Conservation (phyloP, 2,329 filamentous ascomycete genomes). For the Sarocladiaceae sp. region DNA sequence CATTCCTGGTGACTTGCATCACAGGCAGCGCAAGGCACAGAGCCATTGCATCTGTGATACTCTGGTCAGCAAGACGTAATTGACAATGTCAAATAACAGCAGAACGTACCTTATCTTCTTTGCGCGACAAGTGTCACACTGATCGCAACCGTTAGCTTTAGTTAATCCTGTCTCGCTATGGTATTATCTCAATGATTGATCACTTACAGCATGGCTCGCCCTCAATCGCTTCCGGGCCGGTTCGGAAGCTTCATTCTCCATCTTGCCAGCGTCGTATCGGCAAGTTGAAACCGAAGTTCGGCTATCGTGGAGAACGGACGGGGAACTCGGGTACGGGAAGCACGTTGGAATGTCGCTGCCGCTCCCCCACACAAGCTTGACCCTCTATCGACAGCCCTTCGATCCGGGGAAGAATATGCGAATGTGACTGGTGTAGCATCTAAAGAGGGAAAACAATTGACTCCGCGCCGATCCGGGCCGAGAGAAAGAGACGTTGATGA, state of each 20-base stretch:
- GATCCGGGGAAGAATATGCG: no score
- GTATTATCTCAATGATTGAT: no score
- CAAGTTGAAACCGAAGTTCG: no score
- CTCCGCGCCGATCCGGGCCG: constrained; percentile 27
- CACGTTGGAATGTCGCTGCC: no score
- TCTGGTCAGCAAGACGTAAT: constrained; percentile 2
- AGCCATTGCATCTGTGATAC: constrained; percentile 41
- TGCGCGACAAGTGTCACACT: constrained; percentile 42
- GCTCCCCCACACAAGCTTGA: constrained; percentile 4
- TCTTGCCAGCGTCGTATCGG: neutral
- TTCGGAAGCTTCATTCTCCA: constrained; percentile 24
- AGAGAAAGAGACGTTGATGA: no score
- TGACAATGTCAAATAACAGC: constrained; percentile 7
- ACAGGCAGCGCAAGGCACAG: constrained; percentile 36
- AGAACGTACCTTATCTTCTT: constrained; percentile 38
- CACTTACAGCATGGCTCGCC: constrained; percentile 35
- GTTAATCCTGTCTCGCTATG: no score
- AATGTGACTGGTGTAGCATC: neutral
- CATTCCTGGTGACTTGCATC: constrained; percentile 29
- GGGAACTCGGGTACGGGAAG: no score
- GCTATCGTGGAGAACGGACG: no score
- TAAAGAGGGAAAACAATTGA: neutral
- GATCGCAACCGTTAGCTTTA: neutral
- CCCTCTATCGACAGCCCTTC: no score
- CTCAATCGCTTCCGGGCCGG: constrained; percentile 32